Evolutionary conservation across 1,284 basidiomycete species (phyloP).

Genomic region (Fistulina hepatica): DNA sequence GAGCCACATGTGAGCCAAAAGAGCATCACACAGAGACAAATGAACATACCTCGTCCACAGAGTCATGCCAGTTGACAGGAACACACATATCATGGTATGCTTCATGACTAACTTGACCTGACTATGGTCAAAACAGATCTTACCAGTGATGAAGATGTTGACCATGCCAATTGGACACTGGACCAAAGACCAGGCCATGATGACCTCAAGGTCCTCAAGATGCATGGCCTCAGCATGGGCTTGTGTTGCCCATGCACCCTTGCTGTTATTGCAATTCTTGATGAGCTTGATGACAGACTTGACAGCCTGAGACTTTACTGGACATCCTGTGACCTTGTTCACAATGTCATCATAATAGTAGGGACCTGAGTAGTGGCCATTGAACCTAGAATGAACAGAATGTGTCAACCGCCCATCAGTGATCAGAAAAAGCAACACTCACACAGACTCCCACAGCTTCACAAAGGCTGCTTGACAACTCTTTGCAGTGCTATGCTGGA

Average conservation of each 20-base stretch:
- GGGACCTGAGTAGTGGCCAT: slow-evolving; percentile 15
- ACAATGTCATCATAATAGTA: slow-evolving; percentile 17
- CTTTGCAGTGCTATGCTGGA: too few species aligned
- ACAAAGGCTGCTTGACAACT: slow-evolving; percentile 6
- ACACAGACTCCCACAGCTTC: slow-evolving; percentile 21
- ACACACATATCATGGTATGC: slow-evolving; percentile 11
- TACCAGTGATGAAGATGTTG: too few species aligned
- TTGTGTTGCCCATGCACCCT: slow-evolving; percentile 16
- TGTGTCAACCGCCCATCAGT: neutral
- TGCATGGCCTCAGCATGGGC: slow-evolving; percentile 24
- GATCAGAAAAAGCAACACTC: slow-evolving; percentile 6
- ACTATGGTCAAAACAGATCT: too few species aligned
- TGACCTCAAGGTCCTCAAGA: slow-evolving; percentile 19
- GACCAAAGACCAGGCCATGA: slow-evolving; percentile 21
- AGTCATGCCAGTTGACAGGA: slow-evolving; percentile 6
- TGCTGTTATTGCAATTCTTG: slow-evolving; percentile 13
- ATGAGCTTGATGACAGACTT: slow-evolving; percentile 15
- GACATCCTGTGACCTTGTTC: slow-evolving; percentile 17
- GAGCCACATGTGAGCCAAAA: neutral
- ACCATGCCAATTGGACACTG: slow-evolving; percentile 11
- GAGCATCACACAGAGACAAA: neutral
- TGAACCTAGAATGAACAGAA: slow-evolving; percentile 15
- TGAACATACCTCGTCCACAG: slow-evolving; percentile 15
- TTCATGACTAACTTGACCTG: slow-evolving; percentile 1
- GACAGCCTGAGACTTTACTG: slow-evolving; percentile 16